phyloP scores from a whole-genome alignment of 257 asterid genomes.

The Lantana camara region DNA sequence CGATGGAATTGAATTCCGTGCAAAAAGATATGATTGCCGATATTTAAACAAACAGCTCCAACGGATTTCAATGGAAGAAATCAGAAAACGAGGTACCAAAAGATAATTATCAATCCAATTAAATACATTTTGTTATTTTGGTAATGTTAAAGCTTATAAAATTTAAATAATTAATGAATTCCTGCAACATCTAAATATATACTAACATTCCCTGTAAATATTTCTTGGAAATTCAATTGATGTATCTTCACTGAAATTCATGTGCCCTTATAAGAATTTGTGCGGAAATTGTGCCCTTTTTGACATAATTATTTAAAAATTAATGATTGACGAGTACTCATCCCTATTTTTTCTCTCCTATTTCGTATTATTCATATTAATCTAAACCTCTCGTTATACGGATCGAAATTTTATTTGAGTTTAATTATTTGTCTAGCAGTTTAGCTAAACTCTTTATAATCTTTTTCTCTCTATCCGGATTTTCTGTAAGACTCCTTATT shows the following conservation, averaged over 20 bases:
- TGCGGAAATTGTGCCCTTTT: constrained; percentile 12
- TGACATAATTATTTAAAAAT: too few species aligned
- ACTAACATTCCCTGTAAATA: constrained; percentile 61
- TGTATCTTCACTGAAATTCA: constrained; percentile 51
- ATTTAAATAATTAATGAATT: background rate
- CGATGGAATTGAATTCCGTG: constrained; percentile 65
- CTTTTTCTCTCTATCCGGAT: too few species aligned
- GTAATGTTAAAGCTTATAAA: too few species aligned
- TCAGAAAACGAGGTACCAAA: constrained; percentile 35
- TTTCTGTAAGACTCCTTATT: too few species aligned
- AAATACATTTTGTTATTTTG: background rate
- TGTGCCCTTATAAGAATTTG: constrained; percentile 17
- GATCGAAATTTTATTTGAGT: too few species aligned
- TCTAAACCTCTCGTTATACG: too few species aligned
- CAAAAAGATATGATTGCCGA: constrained; percentile 42
- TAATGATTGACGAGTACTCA: too few species aligned
- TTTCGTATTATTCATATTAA: too few species aligned
- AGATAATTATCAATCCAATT: constrained; percentile 28
- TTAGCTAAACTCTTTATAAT: too few species aligned
- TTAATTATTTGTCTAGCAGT: too few species aligned
- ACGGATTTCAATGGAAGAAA: constrained; percentile 23
- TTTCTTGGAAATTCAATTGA: constrained; percentile 26
- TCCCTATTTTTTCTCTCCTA: too few species aligned
- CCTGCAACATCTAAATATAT: background rate
- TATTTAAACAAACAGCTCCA: constrained; percentile 22